phyloP scores from a whole-genome alignment of 73 alveolate species.

The Symbiodinium natans region DNA sequence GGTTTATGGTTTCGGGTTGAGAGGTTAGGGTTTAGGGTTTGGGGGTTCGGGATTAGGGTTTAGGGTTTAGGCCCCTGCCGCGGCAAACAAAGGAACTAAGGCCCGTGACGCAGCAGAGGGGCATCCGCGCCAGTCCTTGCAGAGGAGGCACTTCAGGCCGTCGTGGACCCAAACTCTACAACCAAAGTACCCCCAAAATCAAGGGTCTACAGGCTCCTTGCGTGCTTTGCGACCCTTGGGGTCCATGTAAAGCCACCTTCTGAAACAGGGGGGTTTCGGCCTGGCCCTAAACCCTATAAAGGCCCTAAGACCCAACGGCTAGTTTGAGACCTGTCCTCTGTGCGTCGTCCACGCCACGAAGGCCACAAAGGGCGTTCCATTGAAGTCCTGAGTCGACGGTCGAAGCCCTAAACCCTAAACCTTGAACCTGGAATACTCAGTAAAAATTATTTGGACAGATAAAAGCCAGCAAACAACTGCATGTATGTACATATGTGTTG shows the following conservation, averaged over 20 bases:
- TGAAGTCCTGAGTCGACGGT: constrained; percentile 42
- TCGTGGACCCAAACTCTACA: background rate
- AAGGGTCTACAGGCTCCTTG: background rate
- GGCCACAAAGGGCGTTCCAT: constrained; percentile 20
- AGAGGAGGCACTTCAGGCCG: background rate
- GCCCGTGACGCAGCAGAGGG: constrained; percentile 29
- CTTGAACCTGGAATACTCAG: background rate
- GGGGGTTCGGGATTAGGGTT: no score
- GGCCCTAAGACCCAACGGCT: background rate
- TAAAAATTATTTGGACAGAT: background rate
- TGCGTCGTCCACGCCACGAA: constrained; percentile 64
- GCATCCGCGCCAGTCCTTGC: constrained; percentile 37
- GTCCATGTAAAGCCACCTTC: background rate
- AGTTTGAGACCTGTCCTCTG: constrained; percentile 12
- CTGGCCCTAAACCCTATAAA: no score
- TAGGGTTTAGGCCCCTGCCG: no score
- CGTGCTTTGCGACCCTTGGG: background rate
- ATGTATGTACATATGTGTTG: background rate
- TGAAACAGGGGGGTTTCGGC: no score
- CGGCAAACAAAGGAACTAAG: background rate
- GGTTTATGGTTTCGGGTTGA: no score
- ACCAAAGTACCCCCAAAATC: background rate
- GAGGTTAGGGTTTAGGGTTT: no score
- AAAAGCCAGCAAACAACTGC: background rate
- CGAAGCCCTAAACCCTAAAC: no score